These are phyloP conservation scores for Colletotrichum scovillei DNA, from an alignment of 2,329 filamentous ascomycete genomes.

Conservation along the genomic window DNA sequence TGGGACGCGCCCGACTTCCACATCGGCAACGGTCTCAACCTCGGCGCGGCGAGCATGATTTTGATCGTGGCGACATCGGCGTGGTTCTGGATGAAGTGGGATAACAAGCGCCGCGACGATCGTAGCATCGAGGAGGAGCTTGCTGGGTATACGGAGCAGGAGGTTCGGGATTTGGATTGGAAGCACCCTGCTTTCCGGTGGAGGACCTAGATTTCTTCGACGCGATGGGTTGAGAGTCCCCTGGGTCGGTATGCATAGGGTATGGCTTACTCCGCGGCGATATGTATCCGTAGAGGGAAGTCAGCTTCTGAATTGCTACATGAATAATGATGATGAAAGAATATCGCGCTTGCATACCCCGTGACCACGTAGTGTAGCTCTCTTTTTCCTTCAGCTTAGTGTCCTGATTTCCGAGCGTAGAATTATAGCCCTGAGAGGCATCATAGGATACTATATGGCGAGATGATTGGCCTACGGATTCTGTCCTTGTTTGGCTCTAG, in stretches of 20 bases:
- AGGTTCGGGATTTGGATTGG: constrained; percentile 74
- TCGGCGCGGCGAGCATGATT: constrained; percentile 66
- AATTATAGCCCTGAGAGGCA: too few relatives aligned
- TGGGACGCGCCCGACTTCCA: constrained; percentile 74
- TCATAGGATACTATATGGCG: too few relatives aligned
- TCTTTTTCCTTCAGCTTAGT: too few relatives aligned
- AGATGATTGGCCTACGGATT: too few relatives aligned
- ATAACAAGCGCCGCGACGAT: constrained; percentile 69
- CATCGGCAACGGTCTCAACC: constrained; percentile 78
- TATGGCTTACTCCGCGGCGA: too few relatives aligned
- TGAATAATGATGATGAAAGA: background rate
- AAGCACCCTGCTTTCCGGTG: constrained; percentile 76
- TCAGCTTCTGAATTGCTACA: background rate
- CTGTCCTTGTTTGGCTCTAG: too few relatives aligned
- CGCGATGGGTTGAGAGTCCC: background rate
- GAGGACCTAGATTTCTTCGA: constrained; percentile 42
- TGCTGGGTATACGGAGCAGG: constrained; percentile 62
- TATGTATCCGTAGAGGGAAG: too few relatives aligned
- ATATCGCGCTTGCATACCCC: too few relatives aligned
- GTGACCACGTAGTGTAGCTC: too few relatives aligned
- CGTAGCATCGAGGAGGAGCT: constrained; percentile 67
- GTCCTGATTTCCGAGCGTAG: too few relatives aligned
- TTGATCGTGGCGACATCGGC: constrained; percentile 61
- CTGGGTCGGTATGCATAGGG: background rate
- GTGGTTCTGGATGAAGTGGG: constrained; percentile 68